These are phyloP conservation scores for Hemileia vastatrix DNA, from an alignment of 1,284 basidiomycete genomes.

Conservation along the genomic window DNA sequence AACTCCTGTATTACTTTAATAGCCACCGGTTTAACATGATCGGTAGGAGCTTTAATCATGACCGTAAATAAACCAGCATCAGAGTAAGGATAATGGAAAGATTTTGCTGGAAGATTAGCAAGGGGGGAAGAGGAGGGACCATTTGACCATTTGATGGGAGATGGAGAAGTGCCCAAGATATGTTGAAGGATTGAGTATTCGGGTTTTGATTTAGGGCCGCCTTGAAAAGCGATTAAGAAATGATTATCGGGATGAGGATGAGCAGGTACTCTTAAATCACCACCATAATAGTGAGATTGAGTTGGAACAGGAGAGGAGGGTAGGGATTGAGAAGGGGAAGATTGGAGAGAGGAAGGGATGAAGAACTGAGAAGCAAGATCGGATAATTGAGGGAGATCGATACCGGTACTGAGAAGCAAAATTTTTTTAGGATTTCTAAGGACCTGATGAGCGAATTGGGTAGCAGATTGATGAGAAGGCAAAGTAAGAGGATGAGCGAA, in stretches of 20 bases:
- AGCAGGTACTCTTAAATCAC: constrained; percentile 61
- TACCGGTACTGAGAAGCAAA: constrained; percentile 74
- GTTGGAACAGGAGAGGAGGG: constrained; percentile 47
- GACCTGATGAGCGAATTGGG: constrained; percentile 63
- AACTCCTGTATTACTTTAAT: constrained; percentile 60
- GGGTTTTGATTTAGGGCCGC: constrained; percentile 50
- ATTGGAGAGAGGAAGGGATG: constrained; percentile 42
- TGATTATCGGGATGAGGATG: constrained; percentile 45
- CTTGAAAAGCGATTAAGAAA: constrained; percentile 38
- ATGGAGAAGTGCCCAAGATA: constrained; percentile 59
- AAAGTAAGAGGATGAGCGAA: constrained; percentile 63
- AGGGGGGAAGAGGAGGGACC: constrained; percentile 62
- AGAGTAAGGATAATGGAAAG: constrained; percentile 73
- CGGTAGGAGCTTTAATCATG: constrained; percentile 54
- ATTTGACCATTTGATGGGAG: constrained; percentile 73
- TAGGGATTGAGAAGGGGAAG: constrained; percentile 46
- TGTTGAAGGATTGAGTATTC: constrained; percentile 68
- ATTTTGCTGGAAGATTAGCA: constrained; percentile 54
- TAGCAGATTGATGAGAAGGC: constrained; percentile 56
- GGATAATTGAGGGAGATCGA: constrained; percentile 60
- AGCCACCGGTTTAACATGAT: constrained; percentile 55
- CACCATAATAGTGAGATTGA: constrained; percentile 64
- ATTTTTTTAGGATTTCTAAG: constrained; percentile 65
- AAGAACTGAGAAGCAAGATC: constrained; percentile 65
- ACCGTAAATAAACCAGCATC: constrained; percentile 78